Base-by-base conservation (phyloP, 768 basidiomycete genomes). In the Scleroderma citrinum region DNA sequence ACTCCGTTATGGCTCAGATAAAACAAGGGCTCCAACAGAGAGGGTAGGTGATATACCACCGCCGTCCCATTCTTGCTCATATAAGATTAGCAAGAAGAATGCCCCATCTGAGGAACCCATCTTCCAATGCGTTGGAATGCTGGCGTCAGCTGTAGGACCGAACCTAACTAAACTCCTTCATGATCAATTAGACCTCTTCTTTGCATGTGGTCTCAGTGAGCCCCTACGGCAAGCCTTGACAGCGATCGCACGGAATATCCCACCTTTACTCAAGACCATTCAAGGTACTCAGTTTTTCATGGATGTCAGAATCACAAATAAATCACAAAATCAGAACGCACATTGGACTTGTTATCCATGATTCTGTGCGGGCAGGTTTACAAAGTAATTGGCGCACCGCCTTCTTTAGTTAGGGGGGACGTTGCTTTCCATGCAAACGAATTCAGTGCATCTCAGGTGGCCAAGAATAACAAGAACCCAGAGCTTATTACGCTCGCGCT, bases 41-140 rank as follows among this genome's bases (percentile, higher is more conserved):
- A 70, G 94, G 94, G 92, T 93, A 61, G 54, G 77, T 60, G 13
- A 3, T 8, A 3, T 7, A 29, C 26, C 26, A 8, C 10, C 36
- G 39, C 38, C 24, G 31, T 39, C 12, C 21, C 40, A 32, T 17
- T 34, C 30, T 44, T 14, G 47, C 56, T 50, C 60, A 34, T 24
- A 29, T 44, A 2, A 20, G 13, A 31, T 24, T 53, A 85, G 82
- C 49, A 83, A 85, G 61, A 95, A 93, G 75, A 93, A 92, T 61
- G 89, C 92, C 2, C 88, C 90, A 2, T 84, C 86, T 14, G 94
- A 97, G 66, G 92, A 92, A 55, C 87, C 94, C 0, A 92, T 98
- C 50, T 98, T 99, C 62, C 91, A 97, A 74, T 98, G 96, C 67
- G 80, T 99, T 51, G 92, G 92, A 32, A 95, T 97, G 92, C 74